Evolutionary conservation across 495 filamentous ascomycete genomes (phyloP).

Genomic region (Penicillium fimorum): DNA sequence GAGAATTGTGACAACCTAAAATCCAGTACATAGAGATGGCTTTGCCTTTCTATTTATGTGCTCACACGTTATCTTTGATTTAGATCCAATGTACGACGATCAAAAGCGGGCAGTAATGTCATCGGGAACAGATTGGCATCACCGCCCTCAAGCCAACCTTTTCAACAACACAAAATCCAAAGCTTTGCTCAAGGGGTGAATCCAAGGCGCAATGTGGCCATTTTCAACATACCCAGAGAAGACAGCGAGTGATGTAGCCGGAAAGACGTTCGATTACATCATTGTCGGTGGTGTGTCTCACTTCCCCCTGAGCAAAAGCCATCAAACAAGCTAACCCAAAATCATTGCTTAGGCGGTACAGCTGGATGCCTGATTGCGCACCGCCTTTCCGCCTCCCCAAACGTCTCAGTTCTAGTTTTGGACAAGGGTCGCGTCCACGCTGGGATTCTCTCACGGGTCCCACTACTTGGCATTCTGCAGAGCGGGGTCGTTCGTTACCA

Average conservation of each 20-base stretch:
- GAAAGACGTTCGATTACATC: slow-evolving; percentile 3
- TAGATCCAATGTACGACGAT: no score
- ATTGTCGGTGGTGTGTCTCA: neutral
- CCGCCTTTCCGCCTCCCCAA: neutral
- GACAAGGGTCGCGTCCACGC: slow-evolving; percentile 1
- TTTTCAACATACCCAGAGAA: neutral
- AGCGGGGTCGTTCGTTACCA: neutral
- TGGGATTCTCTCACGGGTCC: neutral
- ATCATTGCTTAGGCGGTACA: neutral
- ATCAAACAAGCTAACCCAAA: neutral
- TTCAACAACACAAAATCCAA: neutral
- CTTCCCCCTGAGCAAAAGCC: neutral
- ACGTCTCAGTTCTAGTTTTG: neutral
- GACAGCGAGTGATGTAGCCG: neutral
- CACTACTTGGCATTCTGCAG: neutral
- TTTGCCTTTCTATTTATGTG: no score
- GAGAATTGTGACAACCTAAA: no score
- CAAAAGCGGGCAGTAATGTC: neutral
- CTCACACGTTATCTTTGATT: no score
- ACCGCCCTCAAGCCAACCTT: neutral
- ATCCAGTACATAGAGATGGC: no score
- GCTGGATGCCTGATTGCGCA: neutral
- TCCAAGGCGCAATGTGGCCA: neutral
- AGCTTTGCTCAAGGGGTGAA: neutral
- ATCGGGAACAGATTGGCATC: neutral